Evolutionary conservation across 306 rosid species (phyloP), one percentile per base, ranked within the genome.

Genomic region (Boehmeria nivea): DNA sequence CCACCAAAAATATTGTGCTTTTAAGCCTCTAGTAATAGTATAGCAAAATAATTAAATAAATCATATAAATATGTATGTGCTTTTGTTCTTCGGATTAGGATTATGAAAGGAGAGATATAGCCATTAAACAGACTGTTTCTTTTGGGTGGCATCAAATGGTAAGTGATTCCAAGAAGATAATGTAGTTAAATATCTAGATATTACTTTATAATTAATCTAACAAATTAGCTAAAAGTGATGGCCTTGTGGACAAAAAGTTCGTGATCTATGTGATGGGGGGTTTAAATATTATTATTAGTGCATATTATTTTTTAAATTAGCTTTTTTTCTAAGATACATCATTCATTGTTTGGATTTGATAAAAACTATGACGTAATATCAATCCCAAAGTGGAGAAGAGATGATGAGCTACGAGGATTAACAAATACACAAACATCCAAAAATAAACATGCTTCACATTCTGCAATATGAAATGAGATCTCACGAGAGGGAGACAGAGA

Each of bases 261-360:
- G 28, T 42, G 12, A 46, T 46, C 31, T 38, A 13, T 57, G 21
- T 23, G 18, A 26, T 65, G 64, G 66, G 12, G 51, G 38, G 62
- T 21, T 37, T 57, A n/a, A n/a, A n/a, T n/a, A n/a, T n/a, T n/a
- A n/a, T n/a, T n/a, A n/a, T n/a, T n/a, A n/a, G n/a, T n/a, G n/a
- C n/a, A 38, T 19, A 26, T 72, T 11, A 25, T 48, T 2, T 44
- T 57, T 6, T 36, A 19, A 46, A 46, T 12, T 4, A 44, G 12
- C 42, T 26, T 28, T 28, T 15, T 16, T 20, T 17, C n/a, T 44
- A 33, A 12, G 24, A 19, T 37, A 26, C 18, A 6, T 55, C 13
- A 33, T 34, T 49, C 39, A 21, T 40, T 11, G 44, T 60, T 54
- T 66, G 55, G 74, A 75, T 57, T 51, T 66, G 64, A 73, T 66